phyloP scores from a whole-genome alignment of 345 rosid genomes.

The Heritiera littoralis region DNA sequence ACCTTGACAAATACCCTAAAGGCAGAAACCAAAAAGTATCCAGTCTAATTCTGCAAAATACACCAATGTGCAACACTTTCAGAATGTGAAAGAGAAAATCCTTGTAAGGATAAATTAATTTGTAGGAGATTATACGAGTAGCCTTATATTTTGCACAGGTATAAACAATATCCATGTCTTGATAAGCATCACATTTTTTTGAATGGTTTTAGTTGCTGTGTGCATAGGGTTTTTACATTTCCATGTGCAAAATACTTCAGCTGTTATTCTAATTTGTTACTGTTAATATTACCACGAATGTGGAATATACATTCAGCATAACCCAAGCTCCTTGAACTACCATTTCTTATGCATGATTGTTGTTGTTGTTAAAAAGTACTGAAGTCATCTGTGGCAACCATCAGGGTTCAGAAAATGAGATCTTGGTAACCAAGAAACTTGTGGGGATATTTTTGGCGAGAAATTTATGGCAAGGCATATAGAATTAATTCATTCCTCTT shows the following conservation, averaged over 20 bases:
- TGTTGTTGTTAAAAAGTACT: background rate
- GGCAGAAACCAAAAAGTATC: background rate
- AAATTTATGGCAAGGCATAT: background rate
- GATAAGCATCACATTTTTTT: background rate
- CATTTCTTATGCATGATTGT: background rate
- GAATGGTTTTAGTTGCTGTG: background rate
- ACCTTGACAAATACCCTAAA: background rate
- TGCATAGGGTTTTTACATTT: background rate
- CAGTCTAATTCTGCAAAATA: background rate
- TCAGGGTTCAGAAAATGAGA: background rate
- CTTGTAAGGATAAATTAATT: background rate
- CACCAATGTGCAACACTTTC: background rate
- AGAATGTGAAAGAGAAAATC: background rate
- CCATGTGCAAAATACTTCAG: too few species aligned
- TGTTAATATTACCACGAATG: background rate
- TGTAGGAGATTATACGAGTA: background rate
- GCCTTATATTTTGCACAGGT: background rate
- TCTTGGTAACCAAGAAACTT: background rate
- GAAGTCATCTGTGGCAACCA: background rate
- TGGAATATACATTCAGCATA: background rate
- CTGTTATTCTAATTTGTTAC: background rate
- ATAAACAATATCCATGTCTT: background rate
- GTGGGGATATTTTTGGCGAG: background rate
- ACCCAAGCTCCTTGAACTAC: background rate
- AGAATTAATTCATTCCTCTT: background rate